phyloP scores from a whole-genome alignment of 1,284 basidiomycete genomes.

The Fistulina hepatica region DNA sequence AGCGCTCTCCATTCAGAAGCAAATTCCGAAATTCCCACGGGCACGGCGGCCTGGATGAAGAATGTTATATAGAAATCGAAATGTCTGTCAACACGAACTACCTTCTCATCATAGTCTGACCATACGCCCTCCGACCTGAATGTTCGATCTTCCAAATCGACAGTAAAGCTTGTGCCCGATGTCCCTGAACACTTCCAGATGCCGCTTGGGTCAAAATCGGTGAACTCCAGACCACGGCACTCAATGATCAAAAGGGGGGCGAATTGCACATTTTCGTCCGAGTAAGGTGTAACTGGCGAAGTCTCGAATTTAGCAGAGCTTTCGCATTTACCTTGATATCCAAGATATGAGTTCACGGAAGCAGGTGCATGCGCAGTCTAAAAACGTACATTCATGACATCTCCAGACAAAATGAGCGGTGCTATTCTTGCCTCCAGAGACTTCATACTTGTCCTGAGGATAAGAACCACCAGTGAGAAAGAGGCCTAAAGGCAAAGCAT shows the following conservation, averaged over 20 bases:
- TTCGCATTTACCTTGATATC: constrained; percentile 56
- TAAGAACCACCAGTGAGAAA: constrained; percentile 6
- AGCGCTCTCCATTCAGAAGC: constrained; percentile 55
- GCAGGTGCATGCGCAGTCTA: too few relatives aligned
- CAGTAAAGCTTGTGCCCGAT: constrained; percentile 42
- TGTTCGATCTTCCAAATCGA: constrained; percentile 50
- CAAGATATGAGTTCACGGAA: too few relatives aligned
- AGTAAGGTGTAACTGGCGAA: constrained; percentile 43
- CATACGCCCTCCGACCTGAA: too few relatives aligned
- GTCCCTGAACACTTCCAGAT: constrained; percentile 59
- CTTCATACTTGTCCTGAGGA: constrained; percentile 50
- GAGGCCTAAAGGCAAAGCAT: constrained; percentile 3
- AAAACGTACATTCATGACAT: constrained; percentile 49
- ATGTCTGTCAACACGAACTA: constrained; percentile 17
- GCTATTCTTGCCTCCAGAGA: constrained; percentile 53
- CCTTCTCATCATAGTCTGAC: constrained; percentile 79
- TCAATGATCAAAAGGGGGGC: constrained; percentile 56
- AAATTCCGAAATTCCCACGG: constrained; percentile 55
- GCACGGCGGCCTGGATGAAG: constrained; percentile 38
- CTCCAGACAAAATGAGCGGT: constrained; percentile 72
- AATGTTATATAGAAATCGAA: constrained; percentile 2
- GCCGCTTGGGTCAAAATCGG: constrained; percentile 58
- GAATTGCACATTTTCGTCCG: constrained; percentile 47
- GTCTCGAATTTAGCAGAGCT: constrained; percentile 69
- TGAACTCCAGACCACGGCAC: constrained; percentile 71